A percentile compares a stretch with the other conserved stretches of the same genome.
Evolutionary conservation across 768 basidiomycete genomes (phyloP).

Genomic region (Pisolithus microcarpus): DNA sequence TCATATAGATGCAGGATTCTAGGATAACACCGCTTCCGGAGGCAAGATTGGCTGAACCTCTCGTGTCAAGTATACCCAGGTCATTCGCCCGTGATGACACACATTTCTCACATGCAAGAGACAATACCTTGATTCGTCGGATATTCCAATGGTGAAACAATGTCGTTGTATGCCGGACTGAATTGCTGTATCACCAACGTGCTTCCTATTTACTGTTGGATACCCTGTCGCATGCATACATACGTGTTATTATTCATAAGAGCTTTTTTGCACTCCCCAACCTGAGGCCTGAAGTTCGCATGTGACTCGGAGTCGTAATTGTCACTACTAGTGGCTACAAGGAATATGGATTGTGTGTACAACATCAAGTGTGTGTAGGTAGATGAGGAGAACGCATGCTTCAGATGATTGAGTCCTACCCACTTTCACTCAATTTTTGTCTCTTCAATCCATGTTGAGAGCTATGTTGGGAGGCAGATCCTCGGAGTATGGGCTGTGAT

Average conservation of each 20-base stretch:
- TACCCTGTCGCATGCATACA: conserved; percentile 33
- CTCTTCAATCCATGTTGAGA: no score
- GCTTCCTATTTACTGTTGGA: conserved; percentile 19
- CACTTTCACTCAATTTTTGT: no score
- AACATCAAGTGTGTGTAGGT: no score
- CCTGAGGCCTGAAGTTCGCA: no score
- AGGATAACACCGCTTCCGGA: conserved; percentile 50
- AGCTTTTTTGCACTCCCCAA: not conserved
- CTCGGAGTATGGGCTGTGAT: no score
- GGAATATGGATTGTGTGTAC: no score
- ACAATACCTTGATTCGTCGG: conserved; percentile 43
- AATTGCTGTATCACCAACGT: conserved; percentile 23
- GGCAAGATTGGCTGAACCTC: conserved; percentile 35
- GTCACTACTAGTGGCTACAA: no score
- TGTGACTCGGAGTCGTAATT: no score
- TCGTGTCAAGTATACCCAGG: conserved; percentile 25
- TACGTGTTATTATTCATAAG: not conserved
- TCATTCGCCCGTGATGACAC: conserved; percentile 27
- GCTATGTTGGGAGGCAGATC: no score
- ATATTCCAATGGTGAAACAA: conserved; percentile 38
- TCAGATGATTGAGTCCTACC: no score
- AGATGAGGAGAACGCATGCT: no score
- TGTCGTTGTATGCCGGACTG: conserved; percentile 13
- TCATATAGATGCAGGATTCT: conserved; percentile 55
- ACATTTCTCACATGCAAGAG: conserved; percentile 28